Percentiles rank a stretch among this genome's conserved stretches.
Conservation (phyloP, 139 green algal genomes). For the Asterochloris erici region DNA sequence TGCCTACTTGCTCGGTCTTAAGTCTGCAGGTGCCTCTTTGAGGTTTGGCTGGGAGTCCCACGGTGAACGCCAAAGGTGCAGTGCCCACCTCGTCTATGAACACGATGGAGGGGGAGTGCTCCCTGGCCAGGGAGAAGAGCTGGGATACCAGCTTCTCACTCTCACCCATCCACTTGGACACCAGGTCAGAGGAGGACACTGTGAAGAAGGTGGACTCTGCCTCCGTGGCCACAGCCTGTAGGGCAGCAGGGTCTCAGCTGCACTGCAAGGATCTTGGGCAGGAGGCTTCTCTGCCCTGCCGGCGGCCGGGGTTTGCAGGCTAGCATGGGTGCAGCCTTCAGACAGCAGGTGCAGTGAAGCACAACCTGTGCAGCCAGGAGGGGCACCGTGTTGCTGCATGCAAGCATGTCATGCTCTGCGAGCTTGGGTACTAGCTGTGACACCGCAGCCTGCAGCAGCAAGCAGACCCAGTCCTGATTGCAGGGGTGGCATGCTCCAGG, state of each 20-base stretch:
- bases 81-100: slow-evolving; percentile 97
- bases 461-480: not conserved
- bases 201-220: slow-evolving; percentile 96
- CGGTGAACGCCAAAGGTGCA: not conserved
- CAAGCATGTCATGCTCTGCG: too few relatives aligned
- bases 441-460: not conserved
- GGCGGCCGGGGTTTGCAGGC: too few relatives aligned
- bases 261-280: too few relatives aligned
- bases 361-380: too few relatives aligned
- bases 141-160: slow-evolving; percentile 96
- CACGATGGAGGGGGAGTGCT: slow-evolving; percentile 95
- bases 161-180: slow-evolving; percentile 91
- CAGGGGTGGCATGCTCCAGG: too few relatives aligned
- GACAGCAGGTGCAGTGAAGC: too few relatives aligned
- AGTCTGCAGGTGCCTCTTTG: not conserved
- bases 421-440: too few relatives aligned
- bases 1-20: too few relatives aligned
- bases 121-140: slow-evolving; percentile 90
- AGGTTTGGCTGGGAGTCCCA: not conserved
- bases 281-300: too few relatives aligned
- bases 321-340: too few relatives aligned
- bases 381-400: too few relatives aligned
- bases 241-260: not conserved
- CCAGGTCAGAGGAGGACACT: slow-evolving; percentile 77
- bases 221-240: slow-evolving; percentile 95